phyloP scores from a whole-genome alignment of 306 rosid genomes.

The Lathyrus sativus region DNA sequence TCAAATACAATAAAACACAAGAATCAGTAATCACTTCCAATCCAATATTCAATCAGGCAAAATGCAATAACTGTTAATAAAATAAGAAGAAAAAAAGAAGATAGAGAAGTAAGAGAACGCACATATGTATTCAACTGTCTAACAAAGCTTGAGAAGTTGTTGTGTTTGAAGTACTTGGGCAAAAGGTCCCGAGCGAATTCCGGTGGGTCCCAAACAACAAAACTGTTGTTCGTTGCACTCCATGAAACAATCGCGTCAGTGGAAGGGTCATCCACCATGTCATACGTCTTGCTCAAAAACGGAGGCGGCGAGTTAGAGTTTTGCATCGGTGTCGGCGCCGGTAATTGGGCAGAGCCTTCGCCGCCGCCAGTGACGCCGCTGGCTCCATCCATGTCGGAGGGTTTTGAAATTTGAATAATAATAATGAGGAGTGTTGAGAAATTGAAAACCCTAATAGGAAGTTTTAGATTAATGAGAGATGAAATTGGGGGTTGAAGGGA shows the following conservation, averaged over 20 bases:
- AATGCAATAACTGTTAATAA: background rate
- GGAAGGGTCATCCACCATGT: slow-evolving; percentile 90
- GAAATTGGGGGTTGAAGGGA: background rate
- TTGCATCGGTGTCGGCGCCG: slow-evolving; percentile 62
- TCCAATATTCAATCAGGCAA: background rate
- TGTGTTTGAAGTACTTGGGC: slow-evolving; percentile 93
- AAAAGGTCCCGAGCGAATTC: slow-evolving; percentile 89
- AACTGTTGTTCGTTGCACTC: slow-evolving; percentile 90
- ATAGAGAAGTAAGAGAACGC: slow-evolving; percentile 30
- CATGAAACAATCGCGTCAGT: slow-evolving; percentile 86
- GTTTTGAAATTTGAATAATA: background rate
- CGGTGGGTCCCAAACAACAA: slow-evolving; percentile 98
- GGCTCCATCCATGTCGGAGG: slow-evolving; percentile 48
- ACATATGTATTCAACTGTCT: slow-evolving; percentile 97
- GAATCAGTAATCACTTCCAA: background rate
- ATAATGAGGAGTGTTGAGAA: slow-evolving; percentile 15
- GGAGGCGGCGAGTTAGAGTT: slow-evolving; percentile 84
- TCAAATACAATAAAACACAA: background rate
- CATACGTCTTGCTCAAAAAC: slow-evolving; percentile 89
- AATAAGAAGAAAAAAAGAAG: background rate
- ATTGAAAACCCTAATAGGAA: slow-evolving; percentile 45
- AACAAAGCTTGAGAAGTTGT: slow-evolving; percentile 91
- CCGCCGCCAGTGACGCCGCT: slow-evolving; percentile 48
- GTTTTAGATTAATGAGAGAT: background rate
- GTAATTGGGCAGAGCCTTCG: slow-evolving; percentile 33